These are phyloP conservation scores for Nothophaeocryptopus gaeumannii DNA, from an alignment of 2,329 filamentous ascomycete species.

Conservation along the genomic window DNA sequence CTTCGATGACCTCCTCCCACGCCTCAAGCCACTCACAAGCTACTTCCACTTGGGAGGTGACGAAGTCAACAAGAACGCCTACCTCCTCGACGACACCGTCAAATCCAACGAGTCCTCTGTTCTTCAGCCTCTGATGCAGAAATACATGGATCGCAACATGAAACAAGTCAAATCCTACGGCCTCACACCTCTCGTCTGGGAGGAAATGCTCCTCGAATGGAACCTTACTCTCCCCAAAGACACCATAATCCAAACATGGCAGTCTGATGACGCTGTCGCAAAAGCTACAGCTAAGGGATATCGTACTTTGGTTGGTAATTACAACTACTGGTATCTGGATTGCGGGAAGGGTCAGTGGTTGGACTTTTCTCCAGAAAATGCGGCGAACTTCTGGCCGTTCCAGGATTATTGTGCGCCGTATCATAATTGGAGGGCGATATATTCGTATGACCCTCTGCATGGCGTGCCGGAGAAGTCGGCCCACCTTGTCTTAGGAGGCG, in stretches of 20 bases:
- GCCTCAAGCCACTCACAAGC: constrained; percentile 64
- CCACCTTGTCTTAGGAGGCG: constrained; percentile 73
- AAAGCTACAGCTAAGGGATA: constrained; percentile 61
- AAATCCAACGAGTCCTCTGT: constrained; percentile 62
- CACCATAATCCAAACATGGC: constrained; percentile 77
- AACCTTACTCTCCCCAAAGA: constrained; percentile 69
- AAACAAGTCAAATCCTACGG: constrained; percentile 59
- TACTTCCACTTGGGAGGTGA: constrained; percentile 88
- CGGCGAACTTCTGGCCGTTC: constrained; percentile 63
- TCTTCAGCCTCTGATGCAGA: constrained; percentile 72
- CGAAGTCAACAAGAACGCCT: constrained; percentile 76
- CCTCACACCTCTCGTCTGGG: constrained; percentile 77
- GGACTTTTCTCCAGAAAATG: constrained; percentile 60
- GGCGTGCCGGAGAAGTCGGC: constrained; percentile 61
- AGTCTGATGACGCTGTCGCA: constrained; percentile 61
- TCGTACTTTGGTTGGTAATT: constrained; percentile 72
- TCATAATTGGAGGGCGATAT: constrained; percentile 79
- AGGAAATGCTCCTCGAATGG: constrained; percentile 79
- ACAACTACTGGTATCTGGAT: constrained; percentile 73
- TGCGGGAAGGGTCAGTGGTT: constrained; percentile 79
- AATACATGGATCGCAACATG: constrained; percentile 70
- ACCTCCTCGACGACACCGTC: constrained; percentile 70
- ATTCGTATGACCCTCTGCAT: constrained; percentile 71
- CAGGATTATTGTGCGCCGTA: constrained; percentile 75
- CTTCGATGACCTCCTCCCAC: constrained; percentile 73